These are phyloP conservation scores for Talaromyces islandicus DNA, from an alignment of 2,329 filamentous ascomycete species.

Conservation along the genomic window DNA sequence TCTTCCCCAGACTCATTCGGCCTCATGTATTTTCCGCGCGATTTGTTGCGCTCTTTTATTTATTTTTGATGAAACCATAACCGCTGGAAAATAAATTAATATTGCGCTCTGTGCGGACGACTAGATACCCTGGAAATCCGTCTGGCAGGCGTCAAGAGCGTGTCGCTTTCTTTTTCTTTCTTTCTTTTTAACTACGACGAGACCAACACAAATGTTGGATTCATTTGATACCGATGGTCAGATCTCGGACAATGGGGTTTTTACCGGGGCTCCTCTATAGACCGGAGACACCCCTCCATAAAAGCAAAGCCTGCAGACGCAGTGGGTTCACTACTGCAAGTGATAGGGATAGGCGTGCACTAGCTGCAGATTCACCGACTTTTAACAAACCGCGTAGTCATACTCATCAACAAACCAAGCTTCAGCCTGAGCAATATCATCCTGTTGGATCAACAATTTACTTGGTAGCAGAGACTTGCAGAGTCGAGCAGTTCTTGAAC, in stretches of 20 bases:
- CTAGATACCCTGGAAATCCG: neutral
- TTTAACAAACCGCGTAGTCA: neutral
- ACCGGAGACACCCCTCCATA: neutral
- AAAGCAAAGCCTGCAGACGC: neutral
- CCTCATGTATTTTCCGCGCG: neutral
- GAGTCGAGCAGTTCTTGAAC: neutral
- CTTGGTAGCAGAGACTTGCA: neutral
- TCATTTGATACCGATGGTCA: neutral
- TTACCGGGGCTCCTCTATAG: neutral
- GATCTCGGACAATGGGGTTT: neutral
- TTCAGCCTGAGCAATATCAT: neutral
- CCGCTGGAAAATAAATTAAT: neutral
- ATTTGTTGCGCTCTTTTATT: neutral
- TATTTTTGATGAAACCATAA: neutral
- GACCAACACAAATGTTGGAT: neutral
- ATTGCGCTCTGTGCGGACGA: neutral
- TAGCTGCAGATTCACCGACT: constrained; percentile 1
- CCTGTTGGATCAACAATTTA: neutral
- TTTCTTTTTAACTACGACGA: neutral
- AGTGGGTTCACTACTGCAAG: neutral
- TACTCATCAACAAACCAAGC: neutral
- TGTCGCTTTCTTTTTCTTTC: neutral
- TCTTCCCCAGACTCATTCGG: neutral
- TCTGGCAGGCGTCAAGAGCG: neutral
- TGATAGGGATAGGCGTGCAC: neutral